Base-by-base conservation (phyloP, 164 flowering plant species). In the Annona squamosa region DNA sequence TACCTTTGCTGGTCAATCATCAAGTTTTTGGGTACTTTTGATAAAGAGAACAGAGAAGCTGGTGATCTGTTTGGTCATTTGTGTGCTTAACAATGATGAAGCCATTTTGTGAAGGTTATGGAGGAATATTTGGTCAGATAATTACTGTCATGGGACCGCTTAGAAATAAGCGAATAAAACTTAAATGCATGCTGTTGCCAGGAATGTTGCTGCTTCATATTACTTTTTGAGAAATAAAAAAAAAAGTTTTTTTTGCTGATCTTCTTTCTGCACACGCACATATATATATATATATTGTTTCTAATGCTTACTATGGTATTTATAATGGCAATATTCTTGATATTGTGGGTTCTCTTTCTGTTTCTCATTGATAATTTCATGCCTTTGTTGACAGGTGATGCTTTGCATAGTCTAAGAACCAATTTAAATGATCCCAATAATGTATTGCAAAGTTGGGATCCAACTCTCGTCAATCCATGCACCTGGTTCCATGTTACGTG, bases 401-500 rank as follows among this genome's bases (percentile, higher is more conserved):
- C 97, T 56, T 82, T 94, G 77, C 94, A 89, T 70, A 87, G 73
- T 65, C 84, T 94, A n/a, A 77, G 93, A 71, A 73, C 78, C 72
- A 94, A 84, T 80, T 83, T 94, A 70, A 17, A 70, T n/a, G 97
- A 94, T 83, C 98, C 98, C 45, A 90, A 87, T 76, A 89, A 88
- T 84, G 94, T 92, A 52, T 80, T 94, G 44, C 96, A 94, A 79
- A 92, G 96, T 81, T 94, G 98, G 98, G 97, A 94, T 82, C 96
- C 97, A 46, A 92, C 96, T 4, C 91, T 94, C 63, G 97, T 92
- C 63, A 94, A 90, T 68, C 98, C 98, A 3, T 94, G 98, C 79
- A 92, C 97, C 47, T 92, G 98, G 98, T 90, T 90, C 79, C 98
- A 94, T 82, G 96, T 94, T 56, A 92, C 96, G 59, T 92, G 98